Percentiles rank a stretch among this genome's conserved stretches.
Conservation (phyloP, 2,329 filamentous ascomycete genomes). For the Beauveria bassiana region DNA sequence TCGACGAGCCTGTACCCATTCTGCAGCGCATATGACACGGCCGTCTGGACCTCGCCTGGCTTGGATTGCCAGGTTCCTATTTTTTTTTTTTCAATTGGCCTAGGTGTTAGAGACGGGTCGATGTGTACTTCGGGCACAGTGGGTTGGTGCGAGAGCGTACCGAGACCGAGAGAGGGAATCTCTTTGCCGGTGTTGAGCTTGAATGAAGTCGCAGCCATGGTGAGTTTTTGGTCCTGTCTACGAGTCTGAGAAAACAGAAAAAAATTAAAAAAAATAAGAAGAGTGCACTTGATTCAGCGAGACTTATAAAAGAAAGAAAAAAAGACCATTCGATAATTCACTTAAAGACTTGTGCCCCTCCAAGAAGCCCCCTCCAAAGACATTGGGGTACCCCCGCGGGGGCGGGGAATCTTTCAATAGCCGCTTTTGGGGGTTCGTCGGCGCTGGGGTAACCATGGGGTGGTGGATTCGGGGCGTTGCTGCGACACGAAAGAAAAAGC, state of each 20-base stretch:
- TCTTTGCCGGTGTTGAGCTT: slow-evolving; percentile 57
- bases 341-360: neutral
- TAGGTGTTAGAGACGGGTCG: neutral
- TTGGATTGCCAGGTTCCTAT: slow-evolving; percentile 54
- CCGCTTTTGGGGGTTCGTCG: neutral
- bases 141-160: slow-evolving; percentile 28
- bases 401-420: neutral
- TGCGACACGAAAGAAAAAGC: too few species aligned
- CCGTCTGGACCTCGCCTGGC: slow-evolving; percentile 48
- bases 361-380: neutral
- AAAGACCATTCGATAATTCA: neutral
- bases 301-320: neutral
- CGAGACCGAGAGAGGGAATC: slow-evolving; percentile 57
- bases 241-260: neutral
- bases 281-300: neutral
- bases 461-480: too few species aligned
- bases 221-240: neutral
- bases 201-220: slow-evolving; percentile 49
- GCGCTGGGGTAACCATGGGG: too few species aligned
- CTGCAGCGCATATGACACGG: slow-evolving; percentile 52
- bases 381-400: neutral
- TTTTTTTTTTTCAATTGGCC: slow-evolving; percentile 21
- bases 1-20: slow-evolving; percentile 56
- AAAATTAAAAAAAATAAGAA: neutral
- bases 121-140: neutral